Percentiles rank a stretch among this genome's conserved stretches.
These are phyloP conservation scores for Pythium phragmitis DNA, from an alignment of 352 stramenopile species.

Conservation along the genomic window DNA sequence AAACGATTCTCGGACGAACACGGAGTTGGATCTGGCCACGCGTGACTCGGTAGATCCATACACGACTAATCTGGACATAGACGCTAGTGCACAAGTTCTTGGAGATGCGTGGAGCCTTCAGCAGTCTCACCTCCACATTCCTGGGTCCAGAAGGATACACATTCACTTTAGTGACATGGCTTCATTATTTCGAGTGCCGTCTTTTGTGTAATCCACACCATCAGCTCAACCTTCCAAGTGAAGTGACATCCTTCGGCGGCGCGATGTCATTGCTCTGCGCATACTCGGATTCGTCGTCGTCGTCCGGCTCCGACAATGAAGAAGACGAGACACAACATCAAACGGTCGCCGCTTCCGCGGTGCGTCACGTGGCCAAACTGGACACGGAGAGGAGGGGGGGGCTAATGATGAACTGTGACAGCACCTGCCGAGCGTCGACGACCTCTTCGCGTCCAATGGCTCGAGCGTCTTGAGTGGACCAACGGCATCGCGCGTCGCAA, in stretches of 20 bases:
- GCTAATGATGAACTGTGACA: neutral
- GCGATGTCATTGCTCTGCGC: conserved; percentile 58
- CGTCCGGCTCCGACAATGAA: conserved; percentile 35
- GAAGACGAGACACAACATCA: neutral
- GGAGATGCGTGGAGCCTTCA: neutral
- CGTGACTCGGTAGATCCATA: too few relatives aligned
- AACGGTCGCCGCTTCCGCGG: neutral
- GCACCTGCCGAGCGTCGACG: conserved; percentile 26
- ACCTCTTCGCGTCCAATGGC: conserved; percentile 23
- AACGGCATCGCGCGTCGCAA: neutral
- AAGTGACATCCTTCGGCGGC: neutral
- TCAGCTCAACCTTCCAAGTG: neutral
- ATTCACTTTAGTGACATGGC: neutral
- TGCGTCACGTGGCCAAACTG: neutral
- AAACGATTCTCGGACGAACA: neutral
- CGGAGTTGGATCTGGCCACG: too few relatives aligned
- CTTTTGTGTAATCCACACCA: conserved; percentile 1
- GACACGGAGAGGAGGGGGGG: neutral
- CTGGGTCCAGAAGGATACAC: too few relatives aligned
- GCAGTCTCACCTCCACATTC: too few relatives aligned
- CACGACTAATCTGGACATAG: neutral
- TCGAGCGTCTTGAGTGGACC: conserved; percentile 7
- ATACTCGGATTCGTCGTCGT: conserved; percentile 58
- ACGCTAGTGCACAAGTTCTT: neutral
- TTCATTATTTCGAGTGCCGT: neutral